A percentile compares a stretch with the other conserved stretches of the same genome.
These are phyloP conservation scores for Annulohypoxylon nitens DNA, from an alignment of 495 filamentous ascomycete genomes.

Conservation along the genomic window DNA sequence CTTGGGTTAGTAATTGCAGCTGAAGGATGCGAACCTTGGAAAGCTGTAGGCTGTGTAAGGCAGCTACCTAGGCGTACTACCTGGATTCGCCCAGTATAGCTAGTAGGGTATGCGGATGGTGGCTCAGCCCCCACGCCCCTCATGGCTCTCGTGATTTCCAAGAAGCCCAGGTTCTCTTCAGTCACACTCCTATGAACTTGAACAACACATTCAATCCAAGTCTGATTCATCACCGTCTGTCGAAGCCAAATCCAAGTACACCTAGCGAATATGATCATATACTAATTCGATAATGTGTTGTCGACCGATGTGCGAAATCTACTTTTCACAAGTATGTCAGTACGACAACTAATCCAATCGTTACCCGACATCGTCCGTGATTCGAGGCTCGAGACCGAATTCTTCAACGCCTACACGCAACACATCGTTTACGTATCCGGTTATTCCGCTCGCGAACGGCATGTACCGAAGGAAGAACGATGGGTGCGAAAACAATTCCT, in stretches of 20 bases:
- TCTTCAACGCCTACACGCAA: not conserved
- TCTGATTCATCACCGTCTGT: not conserved
- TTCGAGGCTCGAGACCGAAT: not conserved
- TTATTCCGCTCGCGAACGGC: not conserved
- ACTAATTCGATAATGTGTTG: not conserved
- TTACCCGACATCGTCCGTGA: not conserved
- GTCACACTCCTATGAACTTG: not conserved
- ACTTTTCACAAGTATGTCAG: not conserved
- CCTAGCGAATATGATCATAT: not conserved
- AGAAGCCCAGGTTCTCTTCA: not conserved
- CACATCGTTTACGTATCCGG: slow-evolving; percentile 3
- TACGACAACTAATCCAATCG: not conserved
- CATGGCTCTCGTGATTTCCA: not conserved
- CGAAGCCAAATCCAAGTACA: not conserved
- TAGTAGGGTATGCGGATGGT: not conserved
- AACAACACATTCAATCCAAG: not conserved
- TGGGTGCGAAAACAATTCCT: not conserved
- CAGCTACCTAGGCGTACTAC: not conserved
- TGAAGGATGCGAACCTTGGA: not conserved
- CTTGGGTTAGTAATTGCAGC: not conserved
- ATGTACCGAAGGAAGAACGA: not conserved
- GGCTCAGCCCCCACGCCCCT: not conserved
- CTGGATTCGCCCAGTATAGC: no score
- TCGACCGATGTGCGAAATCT: not conserved
- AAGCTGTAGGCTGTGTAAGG: not conserved